These are phyloP conservation scores for Ustilago trichophora DNA, from an alignment of 1,284 basidiomycete genomes.

Conservation along the genomic window DNA sequence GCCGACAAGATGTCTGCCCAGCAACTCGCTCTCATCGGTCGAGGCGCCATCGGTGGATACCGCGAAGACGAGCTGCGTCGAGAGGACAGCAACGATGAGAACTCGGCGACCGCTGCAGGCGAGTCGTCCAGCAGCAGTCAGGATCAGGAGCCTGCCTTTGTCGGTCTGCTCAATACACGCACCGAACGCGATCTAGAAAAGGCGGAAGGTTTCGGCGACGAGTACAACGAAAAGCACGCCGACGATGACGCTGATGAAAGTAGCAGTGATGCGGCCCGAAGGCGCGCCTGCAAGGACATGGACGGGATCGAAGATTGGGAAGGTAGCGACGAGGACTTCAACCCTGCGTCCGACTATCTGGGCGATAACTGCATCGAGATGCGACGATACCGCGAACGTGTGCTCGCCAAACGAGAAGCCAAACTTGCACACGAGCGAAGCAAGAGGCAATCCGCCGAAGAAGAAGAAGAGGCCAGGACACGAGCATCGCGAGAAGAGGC, in stretches of 20 bases:
- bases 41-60: slow-evolving; percentile 57
- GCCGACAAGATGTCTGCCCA: slow-evolving; percentile 52
- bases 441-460: slow-evolving; percentile 21
- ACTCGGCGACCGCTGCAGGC: slow-evolving; percentile 22
- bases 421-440: slow-evolving; percentile 6
- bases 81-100: slow-evolving; percentile 29
- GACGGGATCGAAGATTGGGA: slow-evolving; percentile 57
- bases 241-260: slow-evolving; percentile 9
- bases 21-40: slow-evolving; percentile 57
- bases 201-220: slow-evolving; percentile 24
- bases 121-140: slow-evolving; percentile 22
- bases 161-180: slow-evolving; percentile 46
- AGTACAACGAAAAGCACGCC: slow-evolving; percentile 28
- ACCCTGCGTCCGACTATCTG: slow-evolving; percentile 58
- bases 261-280: slow-evolving; percentile 8
- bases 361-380: slow-evolving; percentile 62
- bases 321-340: slow-evolving; percentile 43
- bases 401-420: slow-evolving; percentile 27
- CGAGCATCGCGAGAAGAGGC: slow-evolving; percentile 35
- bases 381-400: slow-evolving; percentile 42
- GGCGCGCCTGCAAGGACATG: slow-evolving; percentile 23
- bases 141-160: slow-evolving; percentile 15
- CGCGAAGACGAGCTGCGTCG: slow-evolving; percentile 51
- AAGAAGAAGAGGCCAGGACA: slow-evolving; percentile 16
- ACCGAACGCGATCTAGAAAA: slow-evolving; percentile 55